A percentile compares a stretch with the other conserved stretches of the same genome.
phyloP scores from a whole-genome alignment of 1,284 basidiomycete genomes.

The Microbotryum saponariae region DNA sequence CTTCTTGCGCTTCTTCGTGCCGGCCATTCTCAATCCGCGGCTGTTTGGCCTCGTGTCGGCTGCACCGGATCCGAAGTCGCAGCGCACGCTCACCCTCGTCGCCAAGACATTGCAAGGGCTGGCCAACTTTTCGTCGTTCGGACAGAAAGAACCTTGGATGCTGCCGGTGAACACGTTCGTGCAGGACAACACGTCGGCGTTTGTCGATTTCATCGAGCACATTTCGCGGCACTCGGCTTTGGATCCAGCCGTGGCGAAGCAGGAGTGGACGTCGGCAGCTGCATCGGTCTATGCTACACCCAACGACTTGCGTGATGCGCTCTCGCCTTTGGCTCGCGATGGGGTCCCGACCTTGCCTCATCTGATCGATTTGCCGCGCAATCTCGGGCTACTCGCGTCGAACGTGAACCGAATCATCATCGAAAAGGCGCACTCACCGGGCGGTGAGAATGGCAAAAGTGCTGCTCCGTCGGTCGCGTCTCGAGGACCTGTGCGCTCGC shows the following conservation, averaged over 20 bases:
- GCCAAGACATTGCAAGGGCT: slow-evolving; percentile 37
- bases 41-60: slow-evolving; percentile 32
- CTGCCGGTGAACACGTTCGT: slow-evolving; percentile 38
- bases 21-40: slow-evolving; percentile 36
- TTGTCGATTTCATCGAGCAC: slow-evolving; percentile 35
- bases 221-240: slow-evolving; percentile 11
- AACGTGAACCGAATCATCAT: slow-evolving; percentile 14
- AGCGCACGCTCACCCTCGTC: slow-evolving; percentile 36
- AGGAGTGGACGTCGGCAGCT: slow-evolving; percentile 36
- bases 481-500: neutral
- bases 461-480: slow-evolving; percentile 13
- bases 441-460: slow-evolving; percentile 2
- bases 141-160: slow-evolving; percentile 40
- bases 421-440: slow-evolving; percentile 5
- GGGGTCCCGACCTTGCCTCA: slow-evolving; percentile 36
- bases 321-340: slow-evolving; percentile 31
- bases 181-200: slow-evolving; percentile 30
- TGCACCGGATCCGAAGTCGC: slow-evolving; percentile 30
- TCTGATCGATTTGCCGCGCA: slow-evolving; percentile 35
- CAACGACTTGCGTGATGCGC: slow-evolving; percentile 22
- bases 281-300: slow-evolving; percentile 34
- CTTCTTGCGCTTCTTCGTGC: slow-evolving; percentile 65
- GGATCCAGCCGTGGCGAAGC: slow-evolving; percentile 12
- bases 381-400: slow-evolving; percentile 29
- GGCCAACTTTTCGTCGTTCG: slow-evolving; percentile 37